Evolutionary conservation across 805 yeast genomes (phyloP), one percentile per base, ranked within the genome.

Genomic region (Wickerhamomyces bisporus): DNA sequence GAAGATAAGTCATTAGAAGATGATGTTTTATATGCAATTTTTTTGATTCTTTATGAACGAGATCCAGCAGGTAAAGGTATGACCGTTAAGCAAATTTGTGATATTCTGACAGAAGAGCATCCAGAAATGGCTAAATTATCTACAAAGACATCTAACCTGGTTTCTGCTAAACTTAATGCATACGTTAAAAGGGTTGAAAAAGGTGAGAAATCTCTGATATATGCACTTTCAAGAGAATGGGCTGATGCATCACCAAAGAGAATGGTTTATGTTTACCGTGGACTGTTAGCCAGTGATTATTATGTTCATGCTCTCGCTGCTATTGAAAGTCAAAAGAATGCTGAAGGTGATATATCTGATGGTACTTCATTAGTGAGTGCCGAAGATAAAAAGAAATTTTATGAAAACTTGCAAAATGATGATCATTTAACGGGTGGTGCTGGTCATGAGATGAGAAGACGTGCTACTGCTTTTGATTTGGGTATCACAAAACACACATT

Each of bases 81-180:
- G 88, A 85, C 95, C n/a, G 95, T 85, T 24, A 85, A 85, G 55
- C 94, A 85, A 56, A 74, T 85, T 42, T 85, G 94, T 62, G 95
- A 85, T 58, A 73, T 80, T 40, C 65, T 85, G 34, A 65, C 79
- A 35, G 86, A 78, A 39, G 72, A 75, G 49, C 91, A 85, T 57
- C 94, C 94, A 1, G 88, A 83, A 35, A 85, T 84, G 88, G 84
- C 88, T 5, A 82, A 77, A 42, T 60, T 85, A 42, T 81, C 88
- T 3, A 80, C 91, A 15, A 85, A 85, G 53, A 80, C 91, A 13
- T 82, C 91, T 19, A 85, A 85, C 55, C 61, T 85, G 48, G 89
- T 85, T 3, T 75, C 85, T 48, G 95, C 95, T 15, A 85, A 85
- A 57, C 65, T 85, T 49, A 85, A 85, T 57, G 93, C 93, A 15